Percentiles rank a stretch among this genome's conserved stretches.
These are phyloP conservation scores for Phylloporus sp. DNA, from an alignment of 768 basidiomycete genomes.

Conservation along the genomic window DNA sequence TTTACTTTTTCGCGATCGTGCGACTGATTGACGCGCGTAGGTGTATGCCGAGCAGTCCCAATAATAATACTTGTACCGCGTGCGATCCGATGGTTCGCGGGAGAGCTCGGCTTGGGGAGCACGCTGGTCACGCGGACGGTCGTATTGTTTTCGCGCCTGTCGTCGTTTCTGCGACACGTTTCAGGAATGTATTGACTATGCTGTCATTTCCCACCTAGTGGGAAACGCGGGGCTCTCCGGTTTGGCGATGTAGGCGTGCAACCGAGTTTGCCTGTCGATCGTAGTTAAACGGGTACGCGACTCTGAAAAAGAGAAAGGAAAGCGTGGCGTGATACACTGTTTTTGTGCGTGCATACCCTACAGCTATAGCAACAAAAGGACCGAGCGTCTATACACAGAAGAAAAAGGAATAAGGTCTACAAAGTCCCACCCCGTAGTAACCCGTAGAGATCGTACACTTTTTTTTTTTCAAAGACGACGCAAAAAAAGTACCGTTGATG, in stretches of 20 bases:
- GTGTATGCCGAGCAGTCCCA: conserved; percentile 71
- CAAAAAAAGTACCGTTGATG: too few relatives aligned
- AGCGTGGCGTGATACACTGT: not conserved
- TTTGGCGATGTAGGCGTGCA: too few relatives aligned
- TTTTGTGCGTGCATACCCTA: not conserved
- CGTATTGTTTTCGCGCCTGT: not conserved
- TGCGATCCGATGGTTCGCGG: not conserved
- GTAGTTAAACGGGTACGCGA: not conserved
- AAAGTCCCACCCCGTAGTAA: conserved; percentile 13
- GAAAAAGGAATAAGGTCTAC: conserved; percentile 10
- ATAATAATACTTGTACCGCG: too few relatives aligned
- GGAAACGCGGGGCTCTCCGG: too few relatives aligned
- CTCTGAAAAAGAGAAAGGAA: too few relatives aligned
- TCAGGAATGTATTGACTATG: not conserved
- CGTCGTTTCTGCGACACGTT: not conserved
- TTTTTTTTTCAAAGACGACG: too few relatives aligned
- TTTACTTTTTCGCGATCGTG: not conserved
- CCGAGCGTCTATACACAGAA: not conserved
- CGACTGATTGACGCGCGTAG: conserved; percentile 11
- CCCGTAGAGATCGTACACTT: conserved; percentile 7
- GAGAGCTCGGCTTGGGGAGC: too few relatives aligned
- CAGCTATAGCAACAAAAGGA: not conserved
- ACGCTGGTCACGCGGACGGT: too few relatives aligned
- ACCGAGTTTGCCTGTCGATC: not conserved
- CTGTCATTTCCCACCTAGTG: too few relatives aligned